Evolutionary conservation across 306 rosid genomes (phyloP).

Genomic region (Dalbergia cochinchinensis): DNA sequence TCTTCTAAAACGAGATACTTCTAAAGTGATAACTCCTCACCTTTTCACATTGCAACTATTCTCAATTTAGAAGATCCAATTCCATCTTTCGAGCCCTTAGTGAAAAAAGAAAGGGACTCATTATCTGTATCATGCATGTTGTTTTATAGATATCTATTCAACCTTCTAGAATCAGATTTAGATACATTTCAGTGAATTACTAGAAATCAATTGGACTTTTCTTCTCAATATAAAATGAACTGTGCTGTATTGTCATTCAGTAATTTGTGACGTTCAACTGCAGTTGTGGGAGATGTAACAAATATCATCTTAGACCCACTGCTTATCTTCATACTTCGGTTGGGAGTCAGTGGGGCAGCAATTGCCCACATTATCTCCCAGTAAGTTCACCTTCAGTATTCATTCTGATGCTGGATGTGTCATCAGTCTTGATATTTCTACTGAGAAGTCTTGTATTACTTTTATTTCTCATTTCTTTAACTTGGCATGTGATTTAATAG

Average conservation of each 20-base stretch:
- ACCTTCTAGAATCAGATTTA: neutral
- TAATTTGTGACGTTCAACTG: conserved; percentile 38
- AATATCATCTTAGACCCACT: conserved; percentile 77
- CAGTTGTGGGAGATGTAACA: conserved; percentile 68
- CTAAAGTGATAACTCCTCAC: too few relatives aligned
- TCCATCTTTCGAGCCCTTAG: too few relatives aligned
- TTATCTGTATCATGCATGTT: too few relatives aligned
- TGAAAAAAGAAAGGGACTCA: too few relatives aligned
- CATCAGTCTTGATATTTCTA: conserved; percentile 11
- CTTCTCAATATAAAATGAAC: conserved; percentile 9
- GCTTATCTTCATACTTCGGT: conserved; percentile 62
- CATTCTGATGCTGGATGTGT: conserved; percentile 15
- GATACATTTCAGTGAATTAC: neutral
- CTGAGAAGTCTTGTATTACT: conserved; percentile 2
- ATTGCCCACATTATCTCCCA: conserved; percentile 87
- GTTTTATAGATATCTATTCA: too few relatives aligned
- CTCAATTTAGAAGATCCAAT: too few relatives aligned
- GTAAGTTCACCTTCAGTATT: conserved; percentile 55
- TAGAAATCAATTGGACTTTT: conserved; percentile 1
- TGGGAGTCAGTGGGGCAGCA: conserved; percentile 89
- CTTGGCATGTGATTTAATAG: conserved; percentile 46
- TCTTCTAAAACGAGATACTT: too few relatives aligned
- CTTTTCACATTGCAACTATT: too few relatives aligned
- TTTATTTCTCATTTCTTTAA: conserved; percentile 27
- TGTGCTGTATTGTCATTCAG: neutral